These are phyloP conservation scores for Chrysanthemum seticuspe DNA, from an alignment of 129 eudicot species.

Conservation along the genomic window DNA sequence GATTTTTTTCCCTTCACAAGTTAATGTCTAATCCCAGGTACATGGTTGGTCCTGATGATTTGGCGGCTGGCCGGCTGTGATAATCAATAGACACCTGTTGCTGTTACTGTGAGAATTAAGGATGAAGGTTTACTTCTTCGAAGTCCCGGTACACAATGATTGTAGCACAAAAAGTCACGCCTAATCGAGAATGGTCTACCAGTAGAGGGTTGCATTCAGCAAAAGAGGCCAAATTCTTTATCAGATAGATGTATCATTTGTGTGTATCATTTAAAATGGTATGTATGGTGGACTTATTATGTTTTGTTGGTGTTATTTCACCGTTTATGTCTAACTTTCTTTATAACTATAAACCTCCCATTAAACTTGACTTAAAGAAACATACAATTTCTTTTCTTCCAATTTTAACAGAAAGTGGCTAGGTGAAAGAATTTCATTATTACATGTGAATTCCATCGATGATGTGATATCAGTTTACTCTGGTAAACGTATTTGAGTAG, in stretches of 20 bases:
- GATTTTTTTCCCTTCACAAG: not conserved
- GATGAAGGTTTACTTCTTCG: no score
- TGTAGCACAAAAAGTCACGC: not conserved
- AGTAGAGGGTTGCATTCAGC: not conserved
- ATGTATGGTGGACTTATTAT: not conserved
- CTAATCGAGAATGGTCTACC: not conserved
- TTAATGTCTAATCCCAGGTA: not conserved
- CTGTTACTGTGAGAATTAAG: not conserved
- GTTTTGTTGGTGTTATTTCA: no score
- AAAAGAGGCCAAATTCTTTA: not conserved
- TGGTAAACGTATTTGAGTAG: no score
- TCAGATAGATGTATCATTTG: not conserved
- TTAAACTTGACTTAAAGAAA: no score
- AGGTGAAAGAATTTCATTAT: no score
- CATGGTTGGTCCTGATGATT: not conserved
- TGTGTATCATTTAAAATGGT: not conserved
- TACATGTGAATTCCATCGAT: no score
- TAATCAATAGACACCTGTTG: slow-evolving; percentile 10
- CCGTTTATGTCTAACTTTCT: no score
- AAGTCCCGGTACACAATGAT: not conserved
- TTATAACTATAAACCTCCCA: no score
- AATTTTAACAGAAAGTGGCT: no score
- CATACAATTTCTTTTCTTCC: no score
- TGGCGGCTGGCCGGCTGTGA: slow-evolving; percentile 2
- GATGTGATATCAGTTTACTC: no score